These are phyloP conservation scores for Phytophthora litchii DNA, from an alignment of 352 stramenopile genomes.

Conservation along the genomic window DNA sequence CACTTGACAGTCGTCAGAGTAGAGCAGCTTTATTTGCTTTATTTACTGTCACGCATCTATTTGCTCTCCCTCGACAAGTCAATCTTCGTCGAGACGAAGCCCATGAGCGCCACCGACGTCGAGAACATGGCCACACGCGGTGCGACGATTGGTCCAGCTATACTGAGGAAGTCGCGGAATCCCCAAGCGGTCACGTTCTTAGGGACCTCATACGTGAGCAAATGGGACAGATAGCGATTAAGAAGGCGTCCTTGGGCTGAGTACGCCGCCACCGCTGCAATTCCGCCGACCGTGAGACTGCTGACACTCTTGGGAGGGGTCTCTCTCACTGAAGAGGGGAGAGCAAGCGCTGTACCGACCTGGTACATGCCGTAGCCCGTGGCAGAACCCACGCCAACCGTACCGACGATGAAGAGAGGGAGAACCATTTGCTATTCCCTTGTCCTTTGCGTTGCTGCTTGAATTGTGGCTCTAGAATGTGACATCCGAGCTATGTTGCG, in stretches of 20 bases:
- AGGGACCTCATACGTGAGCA: constrained; percentile 76
- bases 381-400: constrained; percentile 42
- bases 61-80: constrained; percentile 34
- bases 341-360: constrained; percentile 48
- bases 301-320: constrained; percentile 52
- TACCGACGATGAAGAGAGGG: constrained; percentile 68
- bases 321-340: constrained; percentile 35
- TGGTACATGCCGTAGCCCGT: constrained; percentile 80
- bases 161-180: constrained; percentile 72
- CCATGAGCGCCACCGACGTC: constrained; percentile 67
- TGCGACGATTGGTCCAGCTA: constrained; percentile 59
- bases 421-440: constrained; percentile 51
- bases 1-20: too few relatives aligned
- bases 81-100: constrained; percentile 70
- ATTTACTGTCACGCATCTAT: background rate
- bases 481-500: constrained; percentile 4
- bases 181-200: constrained; percentile 68
- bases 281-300: constrained; percentile 37
- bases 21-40: background rate
- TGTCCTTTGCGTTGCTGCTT: constrained; percentile 10
- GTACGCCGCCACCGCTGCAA: constrained; percentile 53
- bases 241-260: constrained; percentile 55
- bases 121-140: constrained; percentile 74
- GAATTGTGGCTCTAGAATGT: constrained; percentile 21
- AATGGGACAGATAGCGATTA: constrained; percentile 60